Percentiles rank a stretch among this genome's conserved stretches.
These are phyloP conservation scores for Dillenia suffruticosa DNA, from an alignment of 164 flowering plant species.

Conservation along the genomic window DNA sequence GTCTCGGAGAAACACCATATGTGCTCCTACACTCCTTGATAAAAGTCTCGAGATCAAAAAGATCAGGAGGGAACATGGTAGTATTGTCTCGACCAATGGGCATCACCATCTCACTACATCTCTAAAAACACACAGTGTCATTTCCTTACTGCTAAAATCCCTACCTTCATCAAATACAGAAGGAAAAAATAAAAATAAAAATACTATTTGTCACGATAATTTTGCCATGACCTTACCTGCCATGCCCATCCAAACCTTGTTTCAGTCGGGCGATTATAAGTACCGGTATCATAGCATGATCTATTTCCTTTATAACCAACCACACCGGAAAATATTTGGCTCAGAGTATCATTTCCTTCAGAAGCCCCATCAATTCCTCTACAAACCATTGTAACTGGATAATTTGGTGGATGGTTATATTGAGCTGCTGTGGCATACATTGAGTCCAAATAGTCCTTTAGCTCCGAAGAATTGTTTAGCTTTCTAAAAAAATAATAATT, in stretches of 20 bases:
- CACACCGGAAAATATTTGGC: conserved; percentile 15
- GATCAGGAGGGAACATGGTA: not conserved
- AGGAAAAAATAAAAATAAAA: too few species aligned
- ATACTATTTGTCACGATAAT: too few species aligned
- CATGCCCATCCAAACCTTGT: conserved; percentile 31
- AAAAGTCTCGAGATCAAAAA: not conserved
- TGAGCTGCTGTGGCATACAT: conserved; percentile 19
- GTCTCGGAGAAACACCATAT: conserved; percentile 10
- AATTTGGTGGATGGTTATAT: conserved; percentile 15
- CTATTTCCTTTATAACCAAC: conserved; percentile 6
- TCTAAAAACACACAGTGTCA: conserved; percentile 8
- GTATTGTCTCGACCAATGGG: conserved; percentile 16
- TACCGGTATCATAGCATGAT: conserved; percentile 13
- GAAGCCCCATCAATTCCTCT: conserved; percentile 17
- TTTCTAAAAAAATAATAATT: too few species aligned
- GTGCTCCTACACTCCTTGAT: not conserved
- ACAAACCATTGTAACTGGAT: conserved; percentile 14
- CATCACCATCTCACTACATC: conserved; percentile 35
- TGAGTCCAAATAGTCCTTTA: conserved; percentile 11
- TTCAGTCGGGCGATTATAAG: conserved; percentile 5
- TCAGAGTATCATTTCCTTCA: conserved; percentile 10
- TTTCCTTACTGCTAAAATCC: too few species aligned
- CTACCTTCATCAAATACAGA: not conserved
- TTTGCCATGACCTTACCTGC: conserved; percentile 29
- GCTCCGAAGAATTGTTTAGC: conserved; percentile 4